Base-by-base conservation (phyloP, 1,284 basidiomycete genomes). In the Fomes fomentarius region DNA sequence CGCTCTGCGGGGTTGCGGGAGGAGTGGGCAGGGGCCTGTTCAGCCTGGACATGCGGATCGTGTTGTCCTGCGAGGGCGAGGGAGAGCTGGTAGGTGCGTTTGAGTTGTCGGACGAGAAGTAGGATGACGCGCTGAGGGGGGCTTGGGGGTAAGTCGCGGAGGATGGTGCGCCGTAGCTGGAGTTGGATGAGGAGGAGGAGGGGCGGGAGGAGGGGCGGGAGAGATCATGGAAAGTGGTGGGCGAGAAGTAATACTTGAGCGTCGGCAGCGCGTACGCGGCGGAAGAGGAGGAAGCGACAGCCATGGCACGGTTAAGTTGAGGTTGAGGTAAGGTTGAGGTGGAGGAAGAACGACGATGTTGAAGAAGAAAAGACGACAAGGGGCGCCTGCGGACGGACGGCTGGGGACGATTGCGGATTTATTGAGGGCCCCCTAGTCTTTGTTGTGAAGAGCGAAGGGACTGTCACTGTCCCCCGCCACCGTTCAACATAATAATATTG, bases 171-270 rank as follows among this genome's bases (percentile, higher is more conserved):
- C 43, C 40, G n/a, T 39, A 56, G 47, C 48, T 52, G 9, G 51
- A 50, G n/a, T 30, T 54, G 1, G 60, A 61, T 10, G 60, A 61
- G 19, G 60, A 56, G 4, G 60, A 56, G 2, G 51, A 56, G 7
- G 60, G 57, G 25, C 56, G 57, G 38, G 60, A 60, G 4, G 47
- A 52, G 2, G 41, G 24, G 17, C 26, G 43, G 11, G 54, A 47
- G n/a, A 43, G 9, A 24, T 52, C 44, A 15, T 51, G 37, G 44
- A 56, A 56, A 3, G 49, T 49, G 1, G 44, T 37, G 2, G 44
- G 44, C 12, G 56, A 39, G 42, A 50, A 49, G 43, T 52, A 47
- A 22, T 54, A 25, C 40, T 47, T 42, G 38, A 52, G 22, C 7
- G 53, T 26, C 5, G 50, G 50, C 10, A 34, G 19, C 14, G 19